These are phyloP conservation scores for Nothopassalora personata DNA, from an alignment of 2,329 filamentous ascomycete species.

Conservation along the genomic window DNA sequence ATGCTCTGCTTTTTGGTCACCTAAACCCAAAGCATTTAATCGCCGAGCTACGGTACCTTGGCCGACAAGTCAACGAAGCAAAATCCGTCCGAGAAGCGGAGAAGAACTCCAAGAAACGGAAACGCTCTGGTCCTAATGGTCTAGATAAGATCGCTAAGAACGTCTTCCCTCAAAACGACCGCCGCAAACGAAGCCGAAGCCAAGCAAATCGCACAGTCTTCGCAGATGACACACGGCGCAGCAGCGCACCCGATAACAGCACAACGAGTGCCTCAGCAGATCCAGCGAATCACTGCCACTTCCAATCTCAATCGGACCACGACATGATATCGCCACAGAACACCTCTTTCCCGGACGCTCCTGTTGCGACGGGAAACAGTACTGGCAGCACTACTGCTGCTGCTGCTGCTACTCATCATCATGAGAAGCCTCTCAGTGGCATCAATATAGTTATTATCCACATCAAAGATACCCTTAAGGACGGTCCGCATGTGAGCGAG, in stretches of 20 bases:
- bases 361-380: background rate
- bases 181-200: slow-evolving; percentile 32
- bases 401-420: background rate
- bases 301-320: slow-evolving; percentile 7
- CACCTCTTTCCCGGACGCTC: background rate
- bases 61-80: slow-evolving; percentile 60
- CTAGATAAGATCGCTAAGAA: slow-evolving; percentile 22
- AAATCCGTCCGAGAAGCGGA: slow-evolving; percentile 31
- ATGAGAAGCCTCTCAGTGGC: slow-evolving; percentile 56
- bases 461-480: slow-evolving; percentile 72
- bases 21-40: slow-evolving; percentile 78
- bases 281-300: slow-evolving; percentile 13
- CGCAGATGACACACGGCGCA: slow-evolving; percentile 16
- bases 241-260: slow-evolving; percentile 15
- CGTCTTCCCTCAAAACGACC: slow-evolving; percentile 19
- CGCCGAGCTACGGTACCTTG: slow-evolving; percentile 69
- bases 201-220: slow-evolving; percentile 18
- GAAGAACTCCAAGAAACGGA: slow-evolving; percentile 56
- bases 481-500: slow-evolving; percentile 60
- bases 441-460: slow-evolving; percentile 85
- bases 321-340: background rate
- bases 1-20: slow-evolving; percentile 80
- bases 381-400: background rate
- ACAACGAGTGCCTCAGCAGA: slow-evolving; percentile 9
- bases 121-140: slow-evolving; percentile 49